phyloP scores from a whole-genome alignment of 768 basidiomycete genomes.

The Cystofilobasidium bisporidii region DNA sequence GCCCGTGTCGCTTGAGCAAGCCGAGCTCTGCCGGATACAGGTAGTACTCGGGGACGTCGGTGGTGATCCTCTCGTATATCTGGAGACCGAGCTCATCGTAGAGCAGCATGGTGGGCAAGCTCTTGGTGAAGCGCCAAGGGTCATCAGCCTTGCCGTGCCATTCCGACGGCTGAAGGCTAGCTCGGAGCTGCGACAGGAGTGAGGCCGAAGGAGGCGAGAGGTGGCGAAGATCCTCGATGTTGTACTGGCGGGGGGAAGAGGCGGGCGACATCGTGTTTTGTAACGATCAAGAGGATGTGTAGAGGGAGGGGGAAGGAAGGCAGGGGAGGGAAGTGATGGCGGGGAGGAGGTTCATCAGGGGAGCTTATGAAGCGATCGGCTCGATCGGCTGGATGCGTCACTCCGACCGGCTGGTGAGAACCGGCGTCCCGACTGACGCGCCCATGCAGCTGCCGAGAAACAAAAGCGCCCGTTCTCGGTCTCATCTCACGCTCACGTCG shows the following conservation, averaged over 20 bases:
- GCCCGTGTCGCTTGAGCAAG: constrained; percentile 61
- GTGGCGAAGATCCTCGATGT: constrained; percentile 23
- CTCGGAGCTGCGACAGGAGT: constrained; percentile 17
- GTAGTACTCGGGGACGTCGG: constrained; percentile 54
- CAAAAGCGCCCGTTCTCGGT: too few species aligned
- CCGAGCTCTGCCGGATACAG: constrained; percentile 79
- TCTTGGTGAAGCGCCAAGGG: constrained; percentile 45
- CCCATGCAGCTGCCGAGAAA: not conserved
- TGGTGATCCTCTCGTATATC: constrained; percentile 58
- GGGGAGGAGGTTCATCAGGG: too few species aligned
- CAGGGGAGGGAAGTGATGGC: too few species aligned
- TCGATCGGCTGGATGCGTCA: not conserved
- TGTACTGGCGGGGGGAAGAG: not conserved
- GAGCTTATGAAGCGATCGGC: too few species aligned
- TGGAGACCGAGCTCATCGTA: constrained; percentile 79
- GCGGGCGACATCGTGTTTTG: not conserved
- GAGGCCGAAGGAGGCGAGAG: constrained; percentile 20
- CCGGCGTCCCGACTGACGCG: too few species aligned
- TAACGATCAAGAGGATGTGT: too few species aligned
- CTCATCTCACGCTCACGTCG: too few species aligned
- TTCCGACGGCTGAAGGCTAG: not conserved
- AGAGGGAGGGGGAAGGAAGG: too few species aligned
- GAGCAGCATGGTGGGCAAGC: constrained; percentile 69
- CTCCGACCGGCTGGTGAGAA: not conserved
- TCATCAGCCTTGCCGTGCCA: constrained; percentile 8